Evolutionary conservation across 495 filamentous ascomycete genomes (phyloP).

Genomic region (Cryomyces minteri): DNA sequence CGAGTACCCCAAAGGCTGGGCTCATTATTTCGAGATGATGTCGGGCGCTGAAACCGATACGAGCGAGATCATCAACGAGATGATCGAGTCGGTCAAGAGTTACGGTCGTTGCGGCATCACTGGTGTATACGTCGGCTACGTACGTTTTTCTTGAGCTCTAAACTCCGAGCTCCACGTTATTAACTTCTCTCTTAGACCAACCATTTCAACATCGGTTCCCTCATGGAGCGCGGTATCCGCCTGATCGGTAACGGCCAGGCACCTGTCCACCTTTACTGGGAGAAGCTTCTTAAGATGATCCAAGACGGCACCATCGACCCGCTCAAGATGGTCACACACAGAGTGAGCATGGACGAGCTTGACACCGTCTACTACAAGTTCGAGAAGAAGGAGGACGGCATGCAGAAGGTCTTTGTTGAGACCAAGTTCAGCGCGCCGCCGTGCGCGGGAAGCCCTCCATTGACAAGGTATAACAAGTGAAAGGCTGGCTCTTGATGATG

Average conservation of each 20-base stretch:
- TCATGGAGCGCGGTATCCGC: constrained; percentile 76
- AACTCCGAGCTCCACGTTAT: background rate
- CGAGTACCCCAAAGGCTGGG: constrained; percentile 71
- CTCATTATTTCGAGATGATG: constrained; percentile 56
- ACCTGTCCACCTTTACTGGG: constrained; percentile 72
- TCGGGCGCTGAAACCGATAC: constrained; percentile 71
- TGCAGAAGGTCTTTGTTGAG: constrained; percentile 27
- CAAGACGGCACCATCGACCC: constrained; percentile 55
- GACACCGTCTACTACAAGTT: constrained; percentile 29
- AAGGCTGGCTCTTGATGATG: too few species aligned
- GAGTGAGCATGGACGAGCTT: constrained; percentile 56
- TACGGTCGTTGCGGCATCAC: constrained; percentile 65
- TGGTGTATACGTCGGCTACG: constrained; percentile 67
- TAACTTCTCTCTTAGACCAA: constrained; percentile 33
- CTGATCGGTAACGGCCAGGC: constrained; percentile 75
- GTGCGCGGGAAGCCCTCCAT: constrained; percentile 14
- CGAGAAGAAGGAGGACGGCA: constrained; percentile 21
- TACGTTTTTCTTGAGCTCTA: constrained; percentile 23
- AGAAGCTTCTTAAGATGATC: constrained; percentile 51
- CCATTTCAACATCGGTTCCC: constrained; percentile 65
- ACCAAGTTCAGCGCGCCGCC: constrained; percentile 19
- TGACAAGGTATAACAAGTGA: constrained; percentile 13
- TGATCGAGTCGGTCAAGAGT: constrained; percentile 57
- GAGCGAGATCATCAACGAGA: constrained; percentile 75
- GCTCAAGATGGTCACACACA: constrained; percentile 61